Evolutionary conservation across 371 early-diverging fungal species (phyloP).

Genomic region (Circinella umbellata): DNA sequence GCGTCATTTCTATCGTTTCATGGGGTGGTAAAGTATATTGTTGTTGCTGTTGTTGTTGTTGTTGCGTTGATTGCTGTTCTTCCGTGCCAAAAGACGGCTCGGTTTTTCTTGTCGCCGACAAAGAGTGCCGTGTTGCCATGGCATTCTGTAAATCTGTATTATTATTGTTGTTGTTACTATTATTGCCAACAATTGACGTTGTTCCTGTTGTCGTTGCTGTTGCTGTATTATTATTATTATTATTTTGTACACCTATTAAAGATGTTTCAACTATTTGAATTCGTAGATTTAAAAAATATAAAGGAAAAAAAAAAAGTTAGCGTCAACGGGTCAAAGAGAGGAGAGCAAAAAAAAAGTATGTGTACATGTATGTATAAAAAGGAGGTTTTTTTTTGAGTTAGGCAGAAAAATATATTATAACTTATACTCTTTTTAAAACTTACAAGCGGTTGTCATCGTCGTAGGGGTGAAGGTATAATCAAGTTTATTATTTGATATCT

Average conservation of each 20-base stretch:
- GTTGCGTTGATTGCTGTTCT: background rate
- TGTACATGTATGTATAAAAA: too few species aligned
- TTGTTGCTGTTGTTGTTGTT: conserved; percentile 9
- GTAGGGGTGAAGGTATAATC: too few species aligned
- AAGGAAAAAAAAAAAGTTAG: too few species aligned
- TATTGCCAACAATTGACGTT: background rate
- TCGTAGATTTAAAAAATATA: too few species aligned
- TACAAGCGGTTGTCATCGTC: too few species aligned
- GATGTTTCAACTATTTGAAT: background rate
- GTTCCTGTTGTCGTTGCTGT: conserved; percentile 2
- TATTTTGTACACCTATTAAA: background rate
- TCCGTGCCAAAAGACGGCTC: background rate
- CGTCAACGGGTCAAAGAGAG: too few species aligned
- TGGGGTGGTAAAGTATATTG: background rate
- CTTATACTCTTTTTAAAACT: too few species aligned
- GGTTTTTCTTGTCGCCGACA: conserved; percentile 8
- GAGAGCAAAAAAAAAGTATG: too few species aligned
- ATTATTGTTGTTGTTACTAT: background rate
- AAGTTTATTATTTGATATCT: background rate
- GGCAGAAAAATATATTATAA: too few species aligned
- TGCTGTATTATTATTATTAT: background rate
- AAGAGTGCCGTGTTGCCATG: conserved; percentile 23
- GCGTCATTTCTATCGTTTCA: conserved; percentile 8
- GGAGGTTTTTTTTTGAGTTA: too few species aligned
- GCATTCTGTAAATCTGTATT: conserved; percentile 18